Percentiles rank a stretch among this genome's conserved stretches.
phyloP scores from a whole-genome alignment of 2,329 filamentous ascomycete species.

The Periconia macrospinosa region DNA sequence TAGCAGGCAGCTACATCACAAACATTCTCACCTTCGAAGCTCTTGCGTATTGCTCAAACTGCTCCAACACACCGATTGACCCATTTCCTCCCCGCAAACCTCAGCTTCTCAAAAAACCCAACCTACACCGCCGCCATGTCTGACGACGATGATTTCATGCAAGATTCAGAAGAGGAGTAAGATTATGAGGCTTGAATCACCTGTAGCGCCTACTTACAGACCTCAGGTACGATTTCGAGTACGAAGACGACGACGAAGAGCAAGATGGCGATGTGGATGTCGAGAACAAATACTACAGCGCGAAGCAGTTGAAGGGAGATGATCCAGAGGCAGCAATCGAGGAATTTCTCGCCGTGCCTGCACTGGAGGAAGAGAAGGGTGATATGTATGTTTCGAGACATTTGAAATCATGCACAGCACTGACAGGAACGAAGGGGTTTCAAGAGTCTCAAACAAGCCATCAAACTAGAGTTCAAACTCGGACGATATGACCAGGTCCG shows the following conservation, averaged over 20 bases:
- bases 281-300: conserved; percentile 99
- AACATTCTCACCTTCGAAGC: not conserved
- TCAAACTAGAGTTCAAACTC: conserved; percentile 95
- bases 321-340: conserved; percentile 86
- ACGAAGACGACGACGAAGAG: conserved; percentile 90
- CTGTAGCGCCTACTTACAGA: conserved; percentile 19
- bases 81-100: not conserved
- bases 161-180: conserved; percentile 86
- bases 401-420: conserved; percentile 7
- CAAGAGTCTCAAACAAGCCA: conserved; percentile 96
- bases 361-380: conserved; percentile 84
- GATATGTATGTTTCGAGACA: conserved; percentile 67
- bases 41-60: not conserved
- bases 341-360: conserved; percentile 88
- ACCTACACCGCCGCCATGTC: conserved; percentile 58
- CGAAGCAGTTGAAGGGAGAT: conserved; percentile 89
- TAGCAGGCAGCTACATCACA: not conserved
- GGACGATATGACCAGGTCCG: conserved; percentile 78
- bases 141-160: conserved; percentile 90
- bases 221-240: conserved; percentile 87
- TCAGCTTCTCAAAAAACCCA: not conserved
- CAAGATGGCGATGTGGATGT: conserved; percentile 89
- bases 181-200: conserved; percentile 47
- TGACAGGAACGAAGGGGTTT: conserved; percentile 65
- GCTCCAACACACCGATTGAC: too few species aligned